Conservation (phyloP, 73 alveolate species). For the Diophrys sp. region DNA sequence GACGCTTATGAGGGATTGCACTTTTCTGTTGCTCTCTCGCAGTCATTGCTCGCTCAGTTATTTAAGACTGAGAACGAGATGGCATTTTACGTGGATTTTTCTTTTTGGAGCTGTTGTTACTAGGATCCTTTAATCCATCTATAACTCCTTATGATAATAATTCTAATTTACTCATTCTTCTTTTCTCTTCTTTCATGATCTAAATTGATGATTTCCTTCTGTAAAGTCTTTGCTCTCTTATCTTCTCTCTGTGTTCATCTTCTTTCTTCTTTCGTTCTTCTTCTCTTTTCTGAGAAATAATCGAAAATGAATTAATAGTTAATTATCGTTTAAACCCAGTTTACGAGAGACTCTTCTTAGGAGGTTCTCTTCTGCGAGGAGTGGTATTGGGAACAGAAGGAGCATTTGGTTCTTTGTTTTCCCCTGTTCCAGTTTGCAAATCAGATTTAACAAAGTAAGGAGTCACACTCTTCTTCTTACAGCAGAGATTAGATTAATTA, state of each 20-base stretch:
- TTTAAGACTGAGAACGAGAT: neutral
- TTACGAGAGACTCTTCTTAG: neutral
- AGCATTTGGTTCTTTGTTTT: too few relatives aligned
- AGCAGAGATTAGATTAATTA: too few relatives aligned
- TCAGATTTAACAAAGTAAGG: too few relatives aligned
- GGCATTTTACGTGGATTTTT: neutral
- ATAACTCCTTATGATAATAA: too few relatives aligned
- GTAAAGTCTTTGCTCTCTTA: neutral
- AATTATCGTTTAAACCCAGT: neutral
- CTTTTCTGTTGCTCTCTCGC: neutral
- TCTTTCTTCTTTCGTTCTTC: neutral
- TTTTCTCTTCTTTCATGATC: neutral
- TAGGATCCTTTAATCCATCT: too few relatives aligned
- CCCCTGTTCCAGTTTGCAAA: too few relatives aligned
- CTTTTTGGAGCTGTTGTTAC: too few relatives aligned
- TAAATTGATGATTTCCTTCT: neutral
- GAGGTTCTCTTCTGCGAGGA: too few relatives aligned
- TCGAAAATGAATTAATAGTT: neutral
- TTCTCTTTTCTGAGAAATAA: neutral
- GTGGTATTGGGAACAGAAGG: too few relatives aligned
- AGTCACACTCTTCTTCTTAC: too few relatives aligned
- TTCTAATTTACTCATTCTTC: neutral
- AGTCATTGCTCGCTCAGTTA: neutral
- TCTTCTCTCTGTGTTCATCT: neutral
- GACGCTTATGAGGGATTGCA: neutral